Evolutionary conservation across 495 filamentous ascomycete genomes (phyloP).

Genomic region (Glonium stellatum): DNA sequence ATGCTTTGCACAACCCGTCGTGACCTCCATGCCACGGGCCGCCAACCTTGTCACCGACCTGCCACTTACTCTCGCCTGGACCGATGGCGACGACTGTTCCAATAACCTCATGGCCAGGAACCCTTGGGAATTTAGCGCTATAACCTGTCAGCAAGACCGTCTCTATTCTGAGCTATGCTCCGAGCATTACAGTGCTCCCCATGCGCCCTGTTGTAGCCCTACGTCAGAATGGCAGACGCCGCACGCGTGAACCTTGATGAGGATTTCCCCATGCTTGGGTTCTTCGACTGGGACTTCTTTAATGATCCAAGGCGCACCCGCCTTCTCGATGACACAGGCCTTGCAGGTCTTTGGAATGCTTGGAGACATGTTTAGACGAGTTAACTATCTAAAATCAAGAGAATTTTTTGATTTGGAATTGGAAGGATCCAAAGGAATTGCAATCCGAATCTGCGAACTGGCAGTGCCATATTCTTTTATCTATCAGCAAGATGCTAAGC

Average conservation of each 20-base stretch:
- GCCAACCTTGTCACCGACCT: slow-evolving; percentile 38
- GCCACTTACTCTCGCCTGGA: slow-evolving; percentile 37
- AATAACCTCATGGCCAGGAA: slow-evolving; percentile 39
- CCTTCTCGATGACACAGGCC: slow-evolving; percentile 35
- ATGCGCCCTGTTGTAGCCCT: slow-evolving; percentile 28
- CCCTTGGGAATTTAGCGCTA: slow-evolving; percentile 24
- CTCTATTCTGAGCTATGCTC: neutral
- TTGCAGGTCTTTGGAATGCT: slow-evolving; percentile 37
- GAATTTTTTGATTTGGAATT: too few species aligned
- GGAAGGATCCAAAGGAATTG: too few species aligned
- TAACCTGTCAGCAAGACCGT: neutral
- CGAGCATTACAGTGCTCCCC: slow-evolving; percentile 27
- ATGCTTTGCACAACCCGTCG: slow-evolving; percentile 40
- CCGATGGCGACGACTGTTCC: slow-evolving; percentile 35
- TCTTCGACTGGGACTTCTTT: slow-evolving; percentile 34
- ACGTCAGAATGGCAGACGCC: slow-evolving; percentile 39
- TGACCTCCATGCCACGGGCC: slow-evolving; percentile 44
- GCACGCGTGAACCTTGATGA: slow-evolving; percentile 39
- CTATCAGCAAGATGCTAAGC: too few species aligned
- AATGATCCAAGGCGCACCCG: slow-evolving; percentile 29
- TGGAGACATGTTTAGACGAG: slow-evolving; percentile 15
- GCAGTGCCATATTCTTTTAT: too few species aligned
- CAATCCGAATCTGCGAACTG: too few species aligned
- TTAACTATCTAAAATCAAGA: neutral
- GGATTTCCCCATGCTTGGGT: slow-evolving; percentile 34